phyloP scores from a whole-genome alignment of 768 basidiomycete genomes.

The Strobilomyces confusus region DNA sequence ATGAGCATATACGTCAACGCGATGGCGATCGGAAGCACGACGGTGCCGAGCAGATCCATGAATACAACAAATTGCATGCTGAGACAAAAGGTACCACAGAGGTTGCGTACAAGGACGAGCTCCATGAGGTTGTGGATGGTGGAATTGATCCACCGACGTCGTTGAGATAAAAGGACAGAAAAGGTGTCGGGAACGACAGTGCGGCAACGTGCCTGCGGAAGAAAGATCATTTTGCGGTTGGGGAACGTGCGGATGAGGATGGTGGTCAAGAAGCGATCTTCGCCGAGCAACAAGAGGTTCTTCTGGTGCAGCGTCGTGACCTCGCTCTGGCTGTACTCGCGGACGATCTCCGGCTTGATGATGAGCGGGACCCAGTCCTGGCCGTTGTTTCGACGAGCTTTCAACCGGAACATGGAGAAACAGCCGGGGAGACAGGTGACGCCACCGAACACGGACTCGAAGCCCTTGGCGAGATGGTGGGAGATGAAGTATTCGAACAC shows the following conservation, averaged over 20 bases:
- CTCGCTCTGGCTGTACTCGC: constrained; percentile 93
- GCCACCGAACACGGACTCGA: constrained; percentile 99
- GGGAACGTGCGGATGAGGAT: constrained; percentile 96
- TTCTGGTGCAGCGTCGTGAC: constrained; percentile 97
- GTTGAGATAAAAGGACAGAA: constrained; percentile 87
- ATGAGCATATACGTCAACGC: constrained; percentile 85
- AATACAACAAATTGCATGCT: constrained; percentile 99
- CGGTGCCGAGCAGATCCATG: constrained; percentile 91
- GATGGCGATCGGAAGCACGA: constrained; percentile 94
- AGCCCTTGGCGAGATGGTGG: constrained; percentile 96
- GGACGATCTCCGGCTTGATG: constrained; percentile 94
- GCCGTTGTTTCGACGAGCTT: constrained; percentile 81
- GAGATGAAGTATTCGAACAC: constrained; percentile 99
- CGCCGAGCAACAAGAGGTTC: constrained; percentile 91
- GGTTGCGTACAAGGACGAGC: constrained; percentile 91
- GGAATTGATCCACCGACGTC: constrained; percentile 98
- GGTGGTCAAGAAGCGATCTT: constrained; percentile 98
- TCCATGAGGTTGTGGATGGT: constrained; percentile 99
- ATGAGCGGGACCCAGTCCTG: constrained; percentile 98
- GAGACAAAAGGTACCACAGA: constrained; percentile 99
- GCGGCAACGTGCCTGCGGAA: constrained; percentile 91
- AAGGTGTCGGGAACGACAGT: constrained; percentile 98
- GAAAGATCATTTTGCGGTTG: constrained; percentile 98
- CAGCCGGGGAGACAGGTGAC: constrained; percentile 99
- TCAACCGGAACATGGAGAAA: constrained; percentile 99